Base-by-base conservation (phyloP, 805 yeast genomes). In the Pichia nanzhaoensis region DNA sequence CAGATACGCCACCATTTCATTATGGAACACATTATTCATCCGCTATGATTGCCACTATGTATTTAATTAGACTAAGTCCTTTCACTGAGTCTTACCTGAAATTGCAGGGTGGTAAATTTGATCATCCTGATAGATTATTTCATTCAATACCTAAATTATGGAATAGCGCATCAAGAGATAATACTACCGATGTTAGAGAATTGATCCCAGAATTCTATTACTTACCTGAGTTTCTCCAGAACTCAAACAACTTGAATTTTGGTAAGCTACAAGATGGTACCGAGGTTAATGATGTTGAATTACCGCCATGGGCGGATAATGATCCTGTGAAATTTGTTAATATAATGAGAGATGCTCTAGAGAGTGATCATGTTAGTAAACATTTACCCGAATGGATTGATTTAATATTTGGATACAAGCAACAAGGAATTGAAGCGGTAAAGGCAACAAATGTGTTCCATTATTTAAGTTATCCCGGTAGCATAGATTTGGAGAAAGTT, bases 1-100 rank as follows among this genome's bases (percentile, higher is more conserved):
- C 87, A 0, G 63, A 58, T 32, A 48, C 55, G 0, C 88, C 89
- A 0, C 85, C 95, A 0, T 88, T 88, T 61, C 95, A 88, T 59
- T 88, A 88, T 56, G 96, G 96, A 2, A 89, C 96, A 0, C 96
- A 88, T 60, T 88, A 88, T 58, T 87, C 95, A 0, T 85, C 95
- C 0, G 95, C 96, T 0, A 89, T 88, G 96, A 87, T 88, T 57
- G 95, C 87, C 2, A 74, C 95, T 0, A 83, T 93, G 0, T 88
- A 75, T 54, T 61, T 88, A 51, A 85, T 88, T 33, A 69, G 96
- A 40, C 54, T 88, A 21, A 75, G 81, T 50, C 96, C 96, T 0
- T 85, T 79, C 62, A 91, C 84, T 2, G 85, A 84, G 43, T 82
- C 95, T 0, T 87, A 84, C 55, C 62, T 86, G 35, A 58, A 85